These are phyloP conservation scores for Sergeia podlipaevii DNA, from an alignment of 208 protist genomes.

Conservation along the genomic window DNA sequence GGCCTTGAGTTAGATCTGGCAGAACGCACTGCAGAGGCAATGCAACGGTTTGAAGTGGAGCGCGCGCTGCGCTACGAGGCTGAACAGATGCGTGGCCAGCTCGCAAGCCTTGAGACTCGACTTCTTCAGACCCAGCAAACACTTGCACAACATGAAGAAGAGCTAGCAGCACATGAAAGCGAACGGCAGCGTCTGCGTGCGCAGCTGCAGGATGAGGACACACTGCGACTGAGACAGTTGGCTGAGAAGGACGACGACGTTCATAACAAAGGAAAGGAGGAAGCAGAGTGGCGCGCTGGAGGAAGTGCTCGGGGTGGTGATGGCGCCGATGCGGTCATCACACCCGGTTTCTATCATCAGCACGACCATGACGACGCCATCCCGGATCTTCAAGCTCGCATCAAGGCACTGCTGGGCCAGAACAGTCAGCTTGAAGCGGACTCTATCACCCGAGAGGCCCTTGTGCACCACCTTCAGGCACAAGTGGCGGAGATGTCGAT, in stretches of 20 bases:
- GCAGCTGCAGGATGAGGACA: constrained; percentile 29
- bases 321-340: too few species aligned
- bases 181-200: constrained; percentile 26
- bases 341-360: too few species aligned
- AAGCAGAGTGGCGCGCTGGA: not conserved
- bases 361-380: too few species aligned
- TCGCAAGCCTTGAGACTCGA: constrained; percentile 14
- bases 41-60: constrained; percentile 6
- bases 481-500: too few species aligned
- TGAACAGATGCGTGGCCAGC: not conserved
- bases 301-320: constrained; percentile 1
- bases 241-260: constrained; percentile 7
- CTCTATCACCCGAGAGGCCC: too few species aligned
- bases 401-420: too few species aligned
- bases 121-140: constrained; percentile 20
- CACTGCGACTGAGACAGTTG: constrained; percentile 11
- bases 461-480: too few species aligned
- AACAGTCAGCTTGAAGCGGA: too few species aligned
- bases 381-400: too few species aligned
- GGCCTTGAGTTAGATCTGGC: constrained; percentile 8
- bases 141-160: constrained; percentile 23
- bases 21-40: constrained; percentile 6
- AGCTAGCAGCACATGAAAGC: constrained; percentile 18
- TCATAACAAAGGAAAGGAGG: not conserved
- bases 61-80: constrained; percentile 18